Evolutionary conservation across 2,329 filamentous ascomycete species (phyloP).

Genomic region (Domatiomyces globalis): DNA sequence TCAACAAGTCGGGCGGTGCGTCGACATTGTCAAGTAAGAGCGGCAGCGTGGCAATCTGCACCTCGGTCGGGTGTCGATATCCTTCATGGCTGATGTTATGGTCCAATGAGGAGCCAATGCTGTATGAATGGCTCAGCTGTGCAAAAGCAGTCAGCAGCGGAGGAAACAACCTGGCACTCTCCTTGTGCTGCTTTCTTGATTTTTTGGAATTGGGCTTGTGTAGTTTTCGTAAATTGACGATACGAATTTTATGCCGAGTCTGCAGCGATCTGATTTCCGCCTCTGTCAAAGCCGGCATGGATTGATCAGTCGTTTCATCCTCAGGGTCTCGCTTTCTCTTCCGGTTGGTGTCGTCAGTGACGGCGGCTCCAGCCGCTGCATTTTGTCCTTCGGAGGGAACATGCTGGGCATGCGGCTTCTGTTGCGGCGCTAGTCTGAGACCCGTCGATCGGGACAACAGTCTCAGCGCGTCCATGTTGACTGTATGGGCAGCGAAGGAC

Average conservation of each 20-base stretch:
- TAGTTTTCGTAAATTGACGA: constrained; percentile 54
- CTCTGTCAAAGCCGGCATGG: constrained; percentile 3
- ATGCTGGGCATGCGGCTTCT: constrained; percentile 16
- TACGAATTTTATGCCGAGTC: constrained; percentile 69
- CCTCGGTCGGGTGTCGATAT: constrained; percentile 79
- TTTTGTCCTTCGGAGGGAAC: constrained; percentile 23
- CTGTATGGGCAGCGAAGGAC: constrained; percentile 2
- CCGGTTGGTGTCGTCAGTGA: constrained; percentile 23
- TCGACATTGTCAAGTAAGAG: constrained; percentile 50
- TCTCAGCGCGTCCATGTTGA: constrained; percentile 32
- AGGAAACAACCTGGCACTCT: constrained; percentile 51
- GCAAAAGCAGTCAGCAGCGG: constrained; percentile 66
- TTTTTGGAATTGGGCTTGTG: constrained; percentile 19
- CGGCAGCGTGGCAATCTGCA: constrained; percentile 76
- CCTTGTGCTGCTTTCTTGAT: constrained; percentile 36
- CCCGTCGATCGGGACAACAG: constrained; percentile 32
- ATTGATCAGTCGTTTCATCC: constrained; percentile 18
- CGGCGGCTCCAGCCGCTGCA: constrained; percentile 5
- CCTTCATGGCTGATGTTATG: constrained; percentile 74
- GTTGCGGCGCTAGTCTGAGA: constrained; percentile 21
- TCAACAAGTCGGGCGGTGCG: constrained; percentile 53
- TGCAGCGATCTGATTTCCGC: constrained; percentile 58
- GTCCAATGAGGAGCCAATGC: constrained; percentile 57
- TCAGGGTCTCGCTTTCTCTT: constrained; percentile 23
- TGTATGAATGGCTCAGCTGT: constrained; percentile 56